Conservation (phyloP, 78 protist genomes). For the Dictyostelium firmibasis region DNA sequence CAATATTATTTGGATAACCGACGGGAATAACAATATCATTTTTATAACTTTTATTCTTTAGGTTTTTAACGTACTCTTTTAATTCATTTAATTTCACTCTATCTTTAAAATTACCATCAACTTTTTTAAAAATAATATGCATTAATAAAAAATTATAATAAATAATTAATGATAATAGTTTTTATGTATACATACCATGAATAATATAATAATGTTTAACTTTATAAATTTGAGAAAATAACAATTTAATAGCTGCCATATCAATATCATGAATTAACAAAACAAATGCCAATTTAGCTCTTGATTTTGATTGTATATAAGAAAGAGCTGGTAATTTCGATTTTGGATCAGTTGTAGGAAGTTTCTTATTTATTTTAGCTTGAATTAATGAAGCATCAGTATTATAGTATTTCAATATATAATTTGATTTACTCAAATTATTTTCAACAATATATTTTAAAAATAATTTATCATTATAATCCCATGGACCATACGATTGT, state of each 20-base stretch:
- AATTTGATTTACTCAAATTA: neutral
- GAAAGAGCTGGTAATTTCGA: neutral
- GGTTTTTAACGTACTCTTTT: neutral
- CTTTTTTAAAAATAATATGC: no score
- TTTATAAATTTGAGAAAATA: constrained; percentile 1
- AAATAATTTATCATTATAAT: neutral
- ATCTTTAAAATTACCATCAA: constrained; percentile 16
- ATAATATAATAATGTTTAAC: constrained; percentile 47
- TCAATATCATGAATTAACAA: neutral
- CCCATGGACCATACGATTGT: constrained; percentile 20
- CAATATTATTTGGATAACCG: neutral
- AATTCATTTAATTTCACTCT: neutral
- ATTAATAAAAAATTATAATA: neutral
- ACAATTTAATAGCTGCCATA: neutral
- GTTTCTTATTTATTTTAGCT: neutral
- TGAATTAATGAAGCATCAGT: neutral
- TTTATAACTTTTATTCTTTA: neutral
- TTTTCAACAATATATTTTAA: neutral
- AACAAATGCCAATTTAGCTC: constrained; percentile 22
- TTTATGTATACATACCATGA: neutral
- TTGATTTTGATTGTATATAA: neutral
- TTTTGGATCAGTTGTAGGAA: neutral
- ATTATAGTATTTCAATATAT: neutral
- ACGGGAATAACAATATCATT: neutral
- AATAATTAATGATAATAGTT: no score